Evolutionary conservation across 2,329 filamentous ascomycete genomes (phyloP).

Genomic region (Ascochyta lentis): DNA sequence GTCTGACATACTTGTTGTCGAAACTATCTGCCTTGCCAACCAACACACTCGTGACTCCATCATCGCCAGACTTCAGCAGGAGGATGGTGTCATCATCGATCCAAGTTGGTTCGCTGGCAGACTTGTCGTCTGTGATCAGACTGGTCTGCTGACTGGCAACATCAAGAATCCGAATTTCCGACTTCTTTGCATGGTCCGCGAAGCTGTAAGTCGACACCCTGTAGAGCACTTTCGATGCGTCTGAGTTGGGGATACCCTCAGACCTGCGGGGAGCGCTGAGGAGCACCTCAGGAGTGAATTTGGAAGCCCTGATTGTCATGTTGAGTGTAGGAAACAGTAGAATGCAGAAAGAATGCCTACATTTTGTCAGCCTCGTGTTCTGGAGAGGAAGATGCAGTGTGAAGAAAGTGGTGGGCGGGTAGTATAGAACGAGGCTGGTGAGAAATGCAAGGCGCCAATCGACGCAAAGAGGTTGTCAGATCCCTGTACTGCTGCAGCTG

Average conservation of each 20-base stretch:
- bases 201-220: constrained; percentile 82
- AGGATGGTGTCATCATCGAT: constrained; percentile 71
- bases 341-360: constrained; percentile 11
- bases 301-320: constrained; percentile 74
- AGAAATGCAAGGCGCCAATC: constrained; percentile 4
- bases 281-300: constrained; percentile 79
- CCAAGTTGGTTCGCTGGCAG: constrained; percentile 77
- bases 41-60: constrained; percentile 49
- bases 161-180: constrained; percentile 74
- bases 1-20: constrained; percentile 37
- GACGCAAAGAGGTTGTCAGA: not conserved
- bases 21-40: constrained; percentile 45
- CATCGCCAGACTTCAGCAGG: constrained; percentile 57
- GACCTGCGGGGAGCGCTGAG: constrained; percentile 78
- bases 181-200: constrained; percentile 70
- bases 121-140: constrained; percentile 68
- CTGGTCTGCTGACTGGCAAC: constrained; percentile 70
- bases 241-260: constrained; percentile 70
- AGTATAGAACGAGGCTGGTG: constrained; percentile 1
- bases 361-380: constrained; percentile 16
- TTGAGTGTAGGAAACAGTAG: constrained; percentile 2
- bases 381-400: constrained; percentile 9
- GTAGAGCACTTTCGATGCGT: constrained; percentile 70
- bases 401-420: constrained; percentile 6
- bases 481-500: constrained; percentile 4